Percentiles rank a stretch among this genome's conserved stretches.
These are phyloP conservation scores for Leccinum obscurum DNA, from an alignment of 768 basidiomycete species.

Conservation along the genomic window DNA sequence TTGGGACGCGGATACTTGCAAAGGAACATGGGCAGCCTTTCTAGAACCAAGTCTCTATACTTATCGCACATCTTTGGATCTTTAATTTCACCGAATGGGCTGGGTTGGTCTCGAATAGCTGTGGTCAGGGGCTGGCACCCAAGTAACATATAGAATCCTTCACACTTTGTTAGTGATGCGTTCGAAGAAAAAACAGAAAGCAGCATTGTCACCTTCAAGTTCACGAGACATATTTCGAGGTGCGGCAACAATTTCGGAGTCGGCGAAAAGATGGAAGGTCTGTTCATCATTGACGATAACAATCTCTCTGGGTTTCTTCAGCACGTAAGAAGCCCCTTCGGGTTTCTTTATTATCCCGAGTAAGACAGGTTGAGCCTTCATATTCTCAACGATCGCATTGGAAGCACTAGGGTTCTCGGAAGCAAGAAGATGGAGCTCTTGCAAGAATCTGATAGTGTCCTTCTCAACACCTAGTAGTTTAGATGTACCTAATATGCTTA, in stretches of 20 bases:
- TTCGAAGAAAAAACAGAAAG: too few species aligned
- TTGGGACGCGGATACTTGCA: constrained; percentile 74
- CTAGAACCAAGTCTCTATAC: constrained; percentile 58
- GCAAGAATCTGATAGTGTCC: too few species aligned
- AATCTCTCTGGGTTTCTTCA: constrained; percentile 64
- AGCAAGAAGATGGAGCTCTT: too few species aligned
- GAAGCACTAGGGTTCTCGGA: constrained; percentile 20
- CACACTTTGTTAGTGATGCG: not conserved
- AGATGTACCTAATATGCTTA: too few species aligned
- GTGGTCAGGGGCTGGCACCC: constrained; percentile 71
- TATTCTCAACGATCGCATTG: constrained; percentile 46
- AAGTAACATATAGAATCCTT: constrained; percentile 70
- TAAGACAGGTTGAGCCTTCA: constrained; percentile 69
- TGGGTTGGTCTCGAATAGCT: constrained; percentile 73
- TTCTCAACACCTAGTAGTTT: too few species aligned
- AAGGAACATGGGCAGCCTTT: constrained; percentile 83
- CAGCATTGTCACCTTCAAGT: constrained; percentile 63
- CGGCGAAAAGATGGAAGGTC: constrained; percentile 70
- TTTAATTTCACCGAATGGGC: constrained; percentile 48
- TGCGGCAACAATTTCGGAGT: constrained; percentile 60
- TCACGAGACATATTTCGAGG: constrained; percentile 88
- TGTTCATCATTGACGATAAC: constrained; percentile 82
- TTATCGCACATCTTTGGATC: constrained; percentile 45
- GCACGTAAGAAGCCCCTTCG: constrained; percentile 59
- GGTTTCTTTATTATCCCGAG: constrained; percentile 55